phyloP scores from a whole-genome alignment of 2,329 filamentous ascomycete genomes.

The Chrysoporthe cubensis region DNA sequence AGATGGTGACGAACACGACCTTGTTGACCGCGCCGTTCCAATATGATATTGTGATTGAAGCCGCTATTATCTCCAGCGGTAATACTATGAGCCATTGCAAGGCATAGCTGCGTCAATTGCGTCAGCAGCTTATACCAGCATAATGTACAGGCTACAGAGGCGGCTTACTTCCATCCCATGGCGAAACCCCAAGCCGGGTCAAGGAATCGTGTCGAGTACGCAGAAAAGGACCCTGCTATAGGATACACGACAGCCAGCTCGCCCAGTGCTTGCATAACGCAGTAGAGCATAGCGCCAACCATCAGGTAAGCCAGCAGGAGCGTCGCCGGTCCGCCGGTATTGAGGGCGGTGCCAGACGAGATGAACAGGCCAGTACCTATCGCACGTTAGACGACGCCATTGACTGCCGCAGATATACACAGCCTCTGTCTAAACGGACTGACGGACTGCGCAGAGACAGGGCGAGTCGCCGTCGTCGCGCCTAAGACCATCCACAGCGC shows the following conservation, averaged over 20 bases:
- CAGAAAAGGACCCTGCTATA: slow-evolving; percentile 88
- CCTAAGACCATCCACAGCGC: background rate
- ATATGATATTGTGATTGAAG: slow-evolving; percentile 80
- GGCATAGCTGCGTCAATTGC: slow-evolving; percentile 63
- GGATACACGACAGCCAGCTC: slow-evolving; percentile 91
- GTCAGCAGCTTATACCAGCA: slow-evolving; percentile 16
- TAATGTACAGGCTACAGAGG: slow-evolving; percentile 1
- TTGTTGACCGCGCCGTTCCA: slow-evolving; percentile 71
- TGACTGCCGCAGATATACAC: background rate
- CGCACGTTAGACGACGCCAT: slow-evolving; percentile 2
- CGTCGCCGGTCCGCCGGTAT: slow-evolving; percentile 76
- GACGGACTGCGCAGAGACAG: background rate
- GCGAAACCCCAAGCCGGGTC: slow-evolving; percentile 95
- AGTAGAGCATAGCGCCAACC: slow-evolving; percentile 87
- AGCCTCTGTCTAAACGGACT: background rate
- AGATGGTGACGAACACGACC: slow-evolving; percentile 81
- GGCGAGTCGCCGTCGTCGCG: background rate
- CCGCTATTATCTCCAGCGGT: slow-evolving; percentile 85
- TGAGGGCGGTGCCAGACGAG: slow-evolving; percentile 73
- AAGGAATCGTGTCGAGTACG: slow-evolving; percentile 89
- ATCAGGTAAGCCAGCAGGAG: slow-evolving; percentile 77
- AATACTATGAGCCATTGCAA: slow-evolving; percentile 85
- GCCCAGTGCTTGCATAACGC: slow-evolving; percentile 87
- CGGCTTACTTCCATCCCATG: slow-evolving; percentile 88
- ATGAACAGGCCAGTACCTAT: slow-evolving; percentile 84